Percentiles rank a stretch among this genome's conserved stretches.
Evolutionary conservation across 331 rosid species (phyloP).

Genomic region (Cydonia oblonga): DNA sequence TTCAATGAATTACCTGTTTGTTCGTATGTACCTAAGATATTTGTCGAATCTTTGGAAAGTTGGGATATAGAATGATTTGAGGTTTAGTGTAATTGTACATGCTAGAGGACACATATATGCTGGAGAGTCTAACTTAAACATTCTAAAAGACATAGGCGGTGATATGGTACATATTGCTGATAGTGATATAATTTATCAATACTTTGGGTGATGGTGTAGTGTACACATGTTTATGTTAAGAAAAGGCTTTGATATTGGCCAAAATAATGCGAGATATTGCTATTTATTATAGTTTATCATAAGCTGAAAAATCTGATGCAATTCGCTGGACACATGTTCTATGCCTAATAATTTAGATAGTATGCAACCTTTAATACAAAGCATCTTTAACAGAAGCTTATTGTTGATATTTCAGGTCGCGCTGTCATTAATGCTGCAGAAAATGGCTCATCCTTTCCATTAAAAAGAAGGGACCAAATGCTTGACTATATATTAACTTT

Average conservation of each 20-base stretch:
- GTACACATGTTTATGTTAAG: neutral
- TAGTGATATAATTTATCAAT: neutral
- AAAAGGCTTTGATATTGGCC: neutral
- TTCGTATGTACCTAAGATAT: too few species aligned
- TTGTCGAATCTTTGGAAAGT: too few species aligned
- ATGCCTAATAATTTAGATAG: neutral
- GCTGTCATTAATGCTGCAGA: constrained; percentile 94
- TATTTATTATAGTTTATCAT: neutral
- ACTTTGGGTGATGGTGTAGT: neutral
- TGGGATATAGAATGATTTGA: too few species aligned
- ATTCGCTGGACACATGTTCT: neutral
- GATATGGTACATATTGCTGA: neutral
- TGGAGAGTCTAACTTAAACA: neutral
- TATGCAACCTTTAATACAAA: neutral
- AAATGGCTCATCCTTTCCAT: constrained; percentile 81
- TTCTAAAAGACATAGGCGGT: neutral
- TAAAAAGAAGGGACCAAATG: constrained; percentile 83
- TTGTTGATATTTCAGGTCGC: constrained; percentile 48
- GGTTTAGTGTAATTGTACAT: too few species aligned
- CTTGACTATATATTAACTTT: constrained; percentile 83
- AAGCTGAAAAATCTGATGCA: neutral
- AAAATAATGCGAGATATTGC: neutral
- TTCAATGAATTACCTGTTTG: too few species aligned
- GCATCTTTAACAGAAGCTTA: neutral
- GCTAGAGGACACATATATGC: too few species aligned